Evolutionary conservation across 768 basidiomycete genomes (phyloP).

Genomic region (Boletus bicolor): DNA sequence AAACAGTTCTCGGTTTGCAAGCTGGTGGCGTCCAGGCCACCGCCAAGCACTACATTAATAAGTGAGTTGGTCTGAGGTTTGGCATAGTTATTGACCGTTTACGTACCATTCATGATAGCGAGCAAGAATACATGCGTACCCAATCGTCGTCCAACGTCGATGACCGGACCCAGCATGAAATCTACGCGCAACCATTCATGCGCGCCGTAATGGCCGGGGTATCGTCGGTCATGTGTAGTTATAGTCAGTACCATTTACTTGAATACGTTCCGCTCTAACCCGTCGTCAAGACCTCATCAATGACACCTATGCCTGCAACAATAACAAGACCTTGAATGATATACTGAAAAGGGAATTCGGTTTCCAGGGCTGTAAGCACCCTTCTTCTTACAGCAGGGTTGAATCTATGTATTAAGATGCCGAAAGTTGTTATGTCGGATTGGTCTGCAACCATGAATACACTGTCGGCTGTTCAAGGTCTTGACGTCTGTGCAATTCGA

Average conservation of each 20-base stretch:
- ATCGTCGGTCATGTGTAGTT: slow-evolving; percentile 65
- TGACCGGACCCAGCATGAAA: slow-evolving; percentile 49
- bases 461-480: slow-evolving; percentile 54
- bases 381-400: background rate
- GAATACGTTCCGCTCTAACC: background rate
- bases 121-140: slow-evolving; percentile 36
- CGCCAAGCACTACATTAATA: slow-evolving; percentile 80
- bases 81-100: background rate
- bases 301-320: slow-evolving; percentile 62
- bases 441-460: slow-evolving; percentile 56
- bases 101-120: slow-evolving; percentile 18
- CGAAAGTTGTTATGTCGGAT: slow-evolving; percentile 52
- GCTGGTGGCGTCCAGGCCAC: slow-evolving; percentile 79
- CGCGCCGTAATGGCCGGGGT: slow-evolving; percentile 64
- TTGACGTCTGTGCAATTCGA: slow-evolving; percentile 46
- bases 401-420: background rate
- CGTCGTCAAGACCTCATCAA: slow-evolving; percentile 46
- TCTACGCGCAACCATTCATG: slow-evolving; percentile 55
- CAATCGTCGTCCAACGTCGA: slow-evolving; percentile 38
- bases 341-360: slow-evolving; percentile 63
- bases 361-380: slow-evolving; percentile 56
- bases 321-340: slow-evolving; percentile 55
- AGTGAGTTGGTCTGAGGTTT: slow-evolving; percentile 38
- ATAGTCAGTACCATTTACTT: slow-evolving; percentile 33
- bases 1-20: slow-evolving; percentile 84